These are phyloP conservation scores for Cordyceps cateniannulata DNA, from an alignment of 2,329 filamentous ascomycete genomes.

Conservation along the genomic window DNA sequence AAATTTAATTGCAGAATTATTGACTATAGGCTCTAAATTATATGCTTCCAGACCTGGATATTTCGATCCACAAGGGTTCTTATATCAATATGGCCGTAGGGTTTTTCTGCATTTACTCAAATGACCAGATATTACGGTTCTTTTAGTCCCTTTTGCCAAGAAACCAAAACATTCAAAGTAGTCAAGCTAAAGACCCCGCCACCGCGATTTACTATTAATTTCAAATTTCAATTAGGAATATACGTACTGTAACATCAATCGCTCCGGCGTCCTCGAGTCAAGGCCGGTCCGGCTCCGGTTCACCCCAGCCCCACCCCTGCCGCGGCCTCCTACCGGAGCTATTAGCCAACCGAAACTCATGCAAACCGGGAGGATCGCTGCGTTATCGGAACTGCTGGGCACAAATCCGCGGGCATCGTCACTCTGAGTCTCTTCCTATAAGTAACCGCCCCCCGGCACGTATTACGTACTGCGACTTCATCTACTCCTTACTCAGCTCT, in stretches of 20 bases:
- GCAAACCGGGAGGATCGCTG: neutral
- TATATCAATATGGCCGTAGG: too few species aligned
- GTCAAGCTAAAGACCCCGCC: too few species aligned
- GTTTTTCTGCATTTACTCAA: too few species aligned
- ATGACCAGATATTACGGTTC: too few species aligned
- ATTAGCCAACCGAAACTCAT: neutral
- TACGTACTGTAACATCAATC: neutral
- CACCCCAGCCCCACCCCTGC: neutral
- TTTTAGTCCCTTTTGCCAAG: too few species aligned
- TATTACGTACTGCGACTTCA: neutral
- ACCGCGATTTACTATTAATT: too few species aligned
- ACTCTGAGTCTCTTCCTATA: neutral
- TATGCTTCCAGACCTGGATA: too few species aligned
- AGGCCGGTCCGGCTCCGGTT: neutral
- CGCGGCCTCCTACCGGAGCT: neutral
- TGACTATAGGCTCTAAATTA: too few species aligned
- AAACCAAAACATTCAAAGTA: too few species aligned
- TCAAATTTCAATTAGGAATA: too few species aligned
- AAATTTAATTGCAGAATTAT: too few species aligned
- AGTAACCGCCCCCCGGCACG: neutral
- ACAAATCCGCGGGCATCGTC: neutral
- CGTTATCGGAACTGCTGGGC: conserved; percentile 1
- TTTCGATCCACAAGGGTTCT: too few species aligned
- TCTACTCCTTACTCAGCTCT: neutral
- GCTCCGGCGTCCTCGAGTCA: neutral